Base-by-base conservation (phyloP, 2,329 filamentous ascomycete species). In the Knufia petricola region DNA sequence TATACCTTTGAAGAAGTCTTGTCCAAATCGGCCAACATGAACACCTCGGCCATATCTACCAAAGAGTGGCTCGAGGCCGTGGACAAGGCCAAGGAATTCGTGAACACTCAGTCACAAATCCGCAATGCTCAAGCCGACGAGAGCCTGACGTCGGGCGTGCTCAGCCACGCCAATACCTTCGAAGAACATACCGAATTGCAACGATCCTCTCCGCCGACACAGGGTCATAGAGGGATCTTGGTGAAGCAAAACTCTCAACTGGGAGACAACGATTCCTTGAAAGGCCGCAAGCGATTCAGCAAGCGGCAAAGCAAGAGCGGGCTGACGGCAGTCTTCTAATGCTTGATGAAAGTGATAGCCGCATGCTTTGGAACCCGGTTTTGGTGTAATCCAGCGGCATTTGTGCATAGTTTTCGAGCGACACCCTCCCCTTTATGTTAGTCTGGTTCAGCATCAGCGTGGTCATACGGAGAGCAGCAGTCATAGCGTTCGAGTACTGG, bases 1-100 rank as follows among this genome's bases (percentile, higher is more conserved):
- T 92, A 86, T 63, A 85, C 85, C 12, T 98, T 98, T 61, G 92
- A 98, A 68, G 89, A 96, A 60, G 76, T 81, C n/a, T 95, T 94
- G 63, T 76, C 81, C 15, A 79, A 81, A 50, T 74, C 74, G 41
- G 77, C 72, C 53, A 78, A 80, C 56, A 73, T 75, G 19, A 82
- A 81, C 54, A 76, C 75, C 36, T 78, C 77, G 37, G 80, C 81
- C 52, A 76, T 80, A 50, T 82, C 82, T 3, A 85, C 86, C 3
- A 82, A 92, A 56, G 90, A 96, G 64, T 98, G 92, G 92, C 76
- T 96, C 42, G 89, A 95, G 59, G 82, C 81, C 34, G 73, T 98
- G 36, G 87, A 94, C 58, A 81, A 85, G 55, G 88, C 92, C 4
- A 84, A 84, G 61, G 89, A 96, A 52, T 75, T 94, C 59, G 90